These are phyloP conservation scores for Eragrostis tef DNA, from an alignment of 202 grass and related monocot species.

Conservation along the genomic window DNA sequence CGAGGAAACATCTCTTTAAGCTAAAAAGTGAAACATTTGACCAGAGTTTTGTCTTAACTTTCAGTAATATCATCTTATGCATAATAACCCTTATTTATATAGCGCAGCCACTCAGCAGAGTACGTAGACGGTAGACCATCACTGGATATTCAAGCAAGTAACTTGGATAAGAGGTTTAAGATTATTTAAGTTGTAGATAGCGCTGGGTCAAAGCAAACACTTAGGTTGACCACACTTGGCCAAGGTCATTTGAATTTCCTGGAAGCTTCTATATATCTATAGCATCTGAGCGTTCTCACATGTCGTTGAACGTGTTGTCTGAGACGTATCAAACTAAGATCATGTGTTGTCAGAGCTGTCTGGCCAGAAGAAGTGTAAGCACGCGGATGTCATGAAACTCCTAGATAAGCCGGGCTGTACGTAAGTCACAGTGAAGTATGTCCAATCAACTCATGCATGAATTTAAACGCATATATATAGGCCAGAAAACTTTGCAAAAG, in stretches of 20 bases:
- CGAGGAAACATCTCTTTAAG: background rate
- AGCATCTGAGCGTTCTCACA: conserved; percentile 41
- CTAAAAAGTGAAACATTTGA: background rate
- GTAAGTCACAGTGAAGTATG: too few species aligned
- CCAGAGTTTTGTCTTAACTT: background rate
- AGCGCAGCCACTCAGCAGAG: background rate
- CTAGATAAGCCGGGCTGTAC: background rate
- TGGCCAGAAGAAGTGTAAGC: background rate
- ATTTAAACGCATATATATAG: too few species aligned
- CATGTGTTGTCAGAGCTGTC: background rate
- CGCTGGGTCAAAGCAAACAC: conserved; percentile 33
- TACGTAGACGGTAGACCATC: background rate
- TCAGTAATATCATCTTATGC: background rate
- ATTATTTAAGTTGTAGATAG: background rate
- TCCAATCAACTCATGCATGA: too few species aligned
- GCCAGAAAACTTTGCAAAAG: too few species aligned
- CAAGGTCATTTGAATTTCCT: conserved; percentile 22
- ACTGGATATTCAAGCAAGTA: background rate
- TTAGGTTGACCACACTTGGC: conserved; percentile 6
- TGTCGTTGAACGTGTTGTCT: conserved; percentile 5
- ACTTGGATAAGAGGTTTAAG: background rate
- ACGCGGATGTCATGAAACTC: background rate
- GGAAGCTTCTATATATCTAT: conserved; percentile 23
- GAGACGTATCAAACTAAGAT: background rate
- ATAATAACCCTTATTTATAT: background rate